These are phyloP conservation scores for Naganishia friedmannii DNA, from an alignment of 768 basidiomycete genomes.

Conservation along the genomic window DNA sequence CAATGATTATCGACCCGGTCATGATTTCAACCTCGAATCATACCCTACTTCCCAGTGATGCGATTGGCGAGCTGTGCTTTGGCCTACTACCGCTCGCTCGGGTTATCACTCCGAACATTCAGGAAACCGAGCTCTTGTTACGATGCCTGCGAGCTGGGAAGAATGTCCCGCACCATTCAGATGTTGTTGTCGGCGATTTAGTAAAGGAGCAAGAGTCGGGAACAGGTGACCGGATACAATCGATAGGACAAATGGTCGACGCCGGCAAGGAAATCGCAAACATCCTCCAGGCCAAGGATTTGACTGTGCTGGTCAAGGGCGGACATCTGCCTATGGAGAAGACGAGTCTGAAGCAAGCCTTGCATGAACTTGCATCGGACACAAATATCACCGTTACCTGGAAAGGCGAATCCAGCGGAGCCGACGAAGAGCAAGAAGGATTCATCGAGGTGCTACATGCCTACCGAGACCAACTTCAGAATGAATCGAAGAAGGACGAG, in stretches of 20 bases:
- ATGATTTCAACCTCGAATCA: slow-evolving; percentile 88
- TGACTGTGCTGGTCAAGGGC: slow-evolving; percentile 71
- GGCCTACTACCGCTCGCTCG: slow-evolving; percentile 58
- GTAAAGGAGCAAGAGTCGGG: slow-evolving; percentile 55
- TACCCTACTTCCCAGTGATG: slow-evolving; percentile 66
- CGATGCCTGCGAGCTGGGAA: slow-evolving; percentile 52
- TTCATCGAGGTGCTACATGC: slow-evolving; percentile 39
- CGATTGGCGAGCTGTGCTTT: slow-evolving; percentile 61
- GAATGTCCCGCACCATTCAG: neutral
- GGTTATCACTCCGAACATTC: slow-evolving; percentile 79
- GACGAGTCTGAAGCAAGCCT: slow-evolving; percentile 60
- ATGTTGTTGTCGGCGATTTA: slow-evolving; percentile 22
- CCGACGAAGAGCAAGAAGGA: slow-evolving; percentile 39
- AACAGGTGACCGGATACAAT: slow-evolving; percentile 54
- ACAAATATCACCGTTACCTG: slow-evolving; percentile 23
- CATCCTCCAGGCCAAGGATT: slow-evolving; percentile 44
- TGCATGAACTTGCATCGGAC: slow-evolving; percentile 39
- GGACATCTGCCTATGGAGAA: slow-evolving; percentile 65
- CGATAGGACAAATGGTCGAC: slow-evolving; percentile 5
- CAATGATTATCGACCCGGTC: slow-evolving; percentile 81
- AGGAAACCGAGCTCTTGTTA: slow-evolving; percentile 68
- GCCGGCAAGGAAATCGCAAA: slow-evolving; percentile 8
- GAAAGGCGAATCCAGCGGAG: slow-evolving; percentile 15
- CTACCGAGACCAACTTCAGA: slow-evolving; percentile 6
- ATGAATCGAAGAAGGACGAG: slow-evolving; percentile 41